Percentiles rank a stretch among this genome's conserved stretches.
These are phyloP conservation scores for Ceratobasidium sp. DNA, from an alignment of 1,284 basidiomycete species.

Conservation along the genomic window DNA sequence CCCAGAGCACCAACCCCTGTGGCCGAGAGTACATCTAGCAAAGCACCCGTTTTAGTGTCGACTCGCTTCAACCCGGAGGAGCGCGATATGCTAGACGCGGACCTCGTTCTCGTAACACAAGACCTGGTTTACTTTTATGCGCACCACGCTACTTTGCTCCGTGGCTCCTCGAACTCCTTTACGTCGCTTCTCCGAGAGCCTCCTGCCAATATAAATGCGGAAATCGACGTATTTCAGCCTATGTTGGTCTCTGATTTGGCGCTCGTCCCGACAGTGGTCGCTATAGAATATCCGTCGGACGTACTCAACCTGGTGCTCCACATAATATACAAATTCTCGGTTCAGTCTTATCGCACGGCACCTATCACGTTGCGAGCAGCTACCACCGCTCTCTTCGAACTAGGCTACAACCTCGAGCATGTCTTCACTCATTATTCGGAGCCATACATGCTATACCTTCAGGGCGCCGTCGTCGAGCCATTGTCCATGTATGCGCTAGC, in stretches of 20 bases:
- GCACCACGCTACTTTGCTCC: slow-evolving; percentile 37
- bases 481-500: slow-evolving; percentile 72
- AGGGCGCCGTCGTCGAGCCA: slow-evolving; percentile 66
- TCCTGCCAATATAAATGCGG: not conserved
- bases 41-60: slow-evolving; percentile 43
- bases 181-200: slow-evolving; percentile 1
- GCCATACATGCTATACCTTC: slow-evolving; percentile 44
- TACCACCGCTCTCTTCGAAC: slow-evolving; percentile 28
- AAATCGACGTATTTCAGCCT: slow-evolving; percentile 18
- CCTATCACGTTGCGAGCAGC: slow-evolving; percentile 39
- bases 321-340: slow-evolving; percentile 46
- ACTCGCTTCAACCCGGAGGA: slow-evolving; percentile 48
- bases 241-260: not conserved
- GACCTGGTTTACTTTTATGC: slow-evolving; percentile 49
- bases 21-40: not conserved
- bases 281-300: slow-evolving; percentile 30
- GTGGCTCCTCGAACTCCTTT: slow-evolving; percentile 46
- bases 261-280: slow-evolving; percentile 14
- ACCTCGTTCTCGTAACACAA: slow-evolving; percentile 45
- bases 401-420: slow-evolving; percentile 37
- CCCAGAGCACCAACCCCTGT: not conserved
- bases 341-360: slow-evolving; percentile 41
- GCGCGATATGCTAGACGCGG: slow-evolving; percentile 40
- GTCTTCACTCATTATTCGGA: slow-evolving; percentile 34
- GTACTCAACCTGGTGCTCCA: slow-evolving; percentile 49